Evolutionary conservation across 805 yeast genomes (phyloP).

Genomic region (Nakazawaea ernobii): DNA sequence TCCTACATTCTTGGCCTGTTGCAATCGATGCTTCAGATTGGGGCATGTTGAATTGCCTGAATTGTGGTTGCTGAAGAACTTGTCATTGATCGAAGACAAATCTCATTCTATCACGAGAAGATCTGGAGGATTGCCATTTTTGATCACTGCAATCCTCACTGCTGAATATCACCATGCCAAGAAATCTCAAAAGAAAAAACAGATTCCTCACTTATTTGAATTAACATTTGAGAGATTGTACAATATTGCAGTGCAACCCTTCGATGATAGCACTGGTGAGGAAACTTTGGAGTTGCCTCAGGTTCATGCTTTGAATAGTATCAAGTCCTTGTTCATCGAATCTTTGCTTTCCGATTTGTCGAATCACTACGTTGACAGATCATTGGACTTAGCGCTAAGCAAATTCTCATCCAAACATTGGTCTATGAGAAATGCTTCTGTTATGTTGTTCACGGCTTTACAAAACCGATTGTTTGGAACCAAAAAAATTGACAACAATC

Average conservation of each 20-base stretch:
- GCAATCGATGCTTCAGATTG: conserved; percentile 44
- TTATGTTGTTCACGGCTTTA: conserved; percentile 85
- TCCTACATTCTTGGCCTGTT: conserved; percentile 69
- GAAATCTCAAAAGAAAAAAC: conserved; percentile 1
- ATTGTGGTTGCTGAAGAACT: conserved; percentile 55
- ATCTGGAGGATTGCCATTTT: conserved; percentile 86
- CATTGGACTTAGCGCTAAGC: conserved; percentile 53
- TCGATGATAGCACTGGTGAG: conserved; percentile 37
- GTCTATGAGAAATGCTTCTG: conserved; percentile 89
- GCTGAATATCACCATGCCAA: conserved; percentile 29
- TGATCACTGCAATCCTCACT: conserved; percentile 69
- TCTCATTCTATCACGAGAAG: conserved; percentile 77
- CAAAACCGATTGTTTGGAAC: conserved; percentile 78
- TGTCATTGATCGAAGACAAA: conserved; percentile 45
- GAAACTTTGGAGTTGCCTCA: conserved; percentile 75
- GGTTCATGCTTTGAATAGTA: conserved; percentile 88
- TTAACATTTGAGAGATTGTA: conserved; percentile 47
- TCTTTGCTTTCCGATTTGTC: conserved; percentile 54
- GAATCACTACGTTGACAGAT: conserved; percentile 45
- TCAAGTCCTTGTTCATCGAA: conserved; percentile 70
- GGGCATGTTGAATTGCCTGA: conserved; percentile 35
- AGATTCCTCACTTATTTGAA: conserved; percentile 31
- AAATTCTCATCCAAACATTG: conserved; percentile 66
- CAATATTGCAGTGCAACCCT: conserved; percentile 48
- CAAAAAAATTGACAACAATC: conserved; percentile 33